Percentiles rank a stretch among this genome's conserved stretches.
These are phyloP conservation scores for Sclerotiophoma versabilis DNA, from an alignment of 2,329 filamentous ascomycete genomes.

Conservation along the genomic window DNA sequence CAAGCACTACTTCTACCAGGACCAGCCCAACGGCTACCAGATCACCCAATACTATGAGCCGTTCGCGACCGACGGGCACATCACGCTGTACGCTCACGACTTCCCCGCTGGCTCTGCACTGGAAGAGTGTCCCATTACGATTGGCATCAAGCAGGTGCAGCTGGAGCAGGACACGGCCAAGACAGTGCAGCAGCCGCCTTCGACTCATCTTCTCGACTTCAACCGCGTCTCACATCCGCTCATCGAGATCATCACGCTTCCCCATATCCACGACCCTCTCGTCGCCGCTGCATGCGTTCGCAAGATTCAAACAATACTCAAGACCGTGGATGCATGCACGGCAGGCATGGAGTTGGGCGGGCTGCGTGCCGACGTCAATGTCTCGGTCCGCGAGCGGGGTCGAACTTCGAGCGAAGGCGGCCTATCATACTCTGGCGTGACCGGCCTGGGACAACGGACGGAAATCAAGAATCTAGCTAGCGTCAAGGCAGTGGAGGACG, in stretches of 20 bases:
- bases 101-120: slow-evolving; percentile 69
- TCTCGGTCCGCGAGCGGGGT: slow-evolving; percentile 73
- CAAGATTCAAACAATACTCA: slow-evolving; percentile 84
- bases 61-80: slow-evolving; percentile 71
- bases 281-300: slow-evolving; percentile 88
- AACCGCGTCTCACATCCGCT: slow-evolving; percentile 91
- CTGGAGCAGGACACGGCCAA: slow-evolving; percentile 99
- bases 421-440: slow-evolving; percentile 64
- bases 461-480: slow-evolving; percentile 98
- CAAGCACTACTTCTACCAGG: slow-evolving; percentile 99
- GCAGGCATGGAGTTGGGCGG: slow-evolving; percentile 94
- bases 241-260: slow-evolving; percentile 93
- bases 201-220: slow-evolving; percentile 83
- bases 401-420: slow-evolving; percentile 28
- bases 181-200: slow-evolving; percentile 78
- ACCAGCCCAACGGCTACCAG: slow-evolving; percentile 95
- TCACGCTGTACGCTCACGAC: slow-evolving; percentile 77
- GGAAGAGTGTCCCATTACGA: slow-evolving; percentile 72
- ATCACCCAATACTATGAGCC: slow-evolving; percentile 94
- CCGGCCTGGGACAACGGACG: slow-evolving; percentile 80
- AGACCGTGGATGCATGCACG: slow-evolving; percentile 82
- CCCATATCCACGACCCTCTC: slow-evolving; percentile 83
- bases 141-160: slow-evolving; percentile 93
- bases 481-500: slow-evolving; percentile 93
- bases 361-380: slow-evolving; percentile 91